phyloP scores from a whole-genome alignment of 441 rosid species.

The Erodium moschatum region DNA sequence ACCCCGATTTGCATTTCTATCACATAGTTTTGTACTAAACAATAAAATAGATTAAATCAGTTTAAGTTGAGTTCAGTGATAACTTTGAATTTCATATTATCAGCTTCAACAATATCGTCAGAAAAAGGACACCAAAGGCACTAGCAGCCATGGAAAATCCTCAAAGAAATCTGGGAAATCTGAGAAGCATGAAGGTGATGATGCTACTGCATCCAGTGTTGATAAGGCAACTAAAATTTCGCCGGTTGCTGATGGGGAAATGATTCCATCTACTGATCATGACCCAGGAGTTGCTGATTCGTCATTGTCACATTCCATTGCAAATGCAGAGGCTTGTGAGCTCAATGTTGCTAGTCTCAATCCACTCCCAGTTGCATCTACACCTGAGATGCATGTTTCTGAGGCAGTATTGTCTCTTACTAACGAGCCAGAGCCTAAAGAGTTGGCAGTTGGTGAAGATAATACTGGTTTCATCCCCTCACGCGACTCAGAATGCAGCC shows the following conservation, averaged over 20 bases:
- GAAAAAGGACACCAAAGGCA: conserved; percentile 75
- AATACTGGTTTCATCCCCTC: conserved; percentile 25
- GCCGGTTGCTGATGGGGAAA: conserved; percentile 36
- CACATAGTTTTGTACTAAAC: neutral
- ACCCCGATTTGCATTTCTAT: neutral
- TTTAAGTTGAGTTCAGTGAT: conserved; percentile 11
- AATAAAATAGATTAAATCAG: conserved; percentile 1
- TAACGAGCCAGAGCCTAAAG: conserved; percentile 24
- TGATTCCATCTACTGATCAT: conserved; percentile 27
- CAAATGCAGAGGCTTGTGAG: conserved; percentile 30
- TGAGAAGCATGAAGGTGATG: conserved; percentile 48
- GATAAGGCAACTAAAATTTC: conserved; percentile 23
- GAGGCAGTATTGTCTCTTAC: conserved; percentile 20
- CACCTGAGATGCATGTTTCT: conserved; percentile 4
- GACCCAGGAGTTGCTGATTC: conserved; percentile 20
- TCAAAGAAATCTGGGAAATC: conserved; percentile 54
- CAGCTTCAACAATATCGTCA: conserved; percentile 99
- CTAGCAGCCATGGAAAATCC: conserved; percentile 69
- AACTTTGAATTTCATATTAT: conserved; percentile 13
- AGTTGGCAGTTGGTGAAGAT: conserved; percentile 25
- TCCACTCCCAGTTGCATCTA: conserved; percentile 23
- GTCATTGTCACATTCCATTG: conserved; percentile 28
- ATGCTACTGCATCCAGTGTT: conserved; percentile 32
- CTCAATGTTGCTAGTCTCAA: conserved; percentile 31
- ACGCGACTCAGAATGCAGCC: conserved; percentile 27